A percentile compares a stretch with the other conserved stretches of the same genome.
These are phyloP conservation scores for Quercus parvula DNA, from an alignment of 306 rosid species.

Conservation along the genomic window DNA sequence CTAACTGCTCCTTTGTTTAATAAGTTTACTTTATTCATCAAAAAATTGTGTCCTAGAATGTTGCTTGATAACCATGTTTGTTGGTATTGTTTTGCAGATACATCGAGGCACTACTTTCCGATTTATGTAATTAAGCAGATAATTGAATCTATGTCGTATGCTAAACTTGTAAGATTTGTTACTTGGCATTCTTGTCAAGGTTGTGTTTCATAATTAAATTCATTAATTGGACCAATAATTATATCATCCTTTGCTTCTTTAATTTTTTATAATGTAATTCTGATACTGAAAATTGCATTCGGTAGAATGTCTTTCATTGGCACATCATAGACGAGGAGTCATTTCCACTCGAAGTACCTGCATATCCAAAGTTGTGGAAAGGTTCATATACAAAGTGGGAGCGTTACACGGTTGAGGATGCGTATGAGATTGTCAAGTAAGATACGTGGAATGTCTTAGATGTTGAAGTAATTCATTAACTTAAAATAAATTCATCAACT, in stretches of 20 bases:
- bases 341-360: constrained; percentile 88
- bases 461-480: constrained; percentile 18
- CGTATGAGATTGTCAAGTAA: constrained; percentile 85
- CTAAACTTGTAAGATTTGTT: constrained; percentile 74
- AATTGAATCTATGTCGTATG: constrained; percentile 91
- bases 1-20: too few species aligned
- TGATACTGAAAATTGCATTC: constrained; percentile 39
- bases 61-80: constrained; percentile 17
- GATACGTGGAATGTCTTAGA: constrained; percentile 27
- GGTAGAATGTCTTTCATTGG: constrained; percentile 96
- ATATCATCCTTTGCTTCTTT: constrained; percentile 1
- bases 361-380: constrained; percentile 88
- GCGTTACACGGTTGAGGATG: constrained; percentile 92
- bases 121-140: constrained; percentile 70
- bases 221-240: constrained; percentile 8
- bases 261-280: constrained; percentile 33
- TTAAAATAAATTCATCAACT: background rate
- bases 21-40: too few species aligned
- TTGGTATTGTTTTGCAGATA: constrained; percentile 59
- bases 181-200: constrained; percentile 1
- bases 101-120: constrained; percentile 93
- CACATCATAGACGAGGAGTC: constrained; percentile 87
- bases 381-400: constrained; percentile 91
- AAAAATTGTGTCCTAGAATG: constrained; percentile 15
- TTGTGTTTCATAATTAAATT: constrained; percentile 8